Evolutionary conservation across 441 rosid species (phyloP).

Genomic region (Aquilaria agallochum): DNA sequence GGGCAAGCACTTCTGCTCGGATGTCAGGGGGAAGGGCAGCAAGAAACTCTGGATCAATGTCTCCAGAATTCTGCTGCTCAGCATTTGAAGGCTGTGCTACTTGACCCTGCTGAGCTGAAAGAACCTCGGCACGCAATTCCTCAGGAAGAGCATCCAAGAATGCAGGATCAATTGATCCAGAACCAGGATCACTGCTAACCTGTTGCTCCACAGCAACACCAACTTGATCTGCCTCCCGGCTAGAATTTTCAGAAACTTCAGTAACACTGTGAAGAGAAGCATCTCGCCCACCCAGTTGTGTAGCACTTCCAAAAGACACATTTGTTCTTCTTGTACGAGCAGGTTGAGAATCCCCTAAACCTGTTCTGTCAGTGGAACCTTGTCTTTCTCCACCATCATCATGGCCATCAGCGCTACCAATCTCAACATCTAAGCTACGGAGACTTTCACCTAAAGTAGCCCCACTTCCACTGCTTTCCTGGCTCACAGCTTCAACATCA

Average conservation of each 20-base stretch:
- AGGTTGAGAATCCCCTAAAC: conserved; percentile 50
- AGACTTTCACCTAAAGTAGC: conserved; percentile 99
- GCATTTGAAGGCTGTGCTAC: conserved; percentile 77
- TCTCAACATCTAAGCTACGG: conserved; percentile 97
- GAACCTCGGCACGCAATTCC: conserved; percentile 98
- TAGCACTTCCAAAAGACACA: conserved; percentile 53
- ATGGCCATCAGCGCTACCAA: conserved; percentile 99
- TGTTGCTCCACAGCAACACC: conserved; percentile 68
- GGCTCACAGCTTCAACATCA: conserved; percentile 99
- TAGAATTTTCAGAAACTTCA: conserved; percentile 93
- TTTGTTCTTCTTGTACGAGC: conserved; percentile 71
- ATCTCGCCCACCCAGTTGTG: conserved; percentile 69
- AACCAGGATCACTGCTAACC: conserved; percentile 50
- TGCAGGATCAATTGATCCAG: conserved; percentile 95
- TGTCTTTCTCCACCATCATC: conserved; percentile 97
- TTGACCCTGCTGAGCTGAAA: conserved; percentile 91
- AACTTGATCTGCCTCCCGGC: conserved; percentile 89
- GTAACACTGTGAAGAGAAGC: conserved; percentile 86
- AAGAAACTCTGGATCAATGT: conserved; percentile 98
- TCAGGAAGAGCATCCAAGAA: conserved; percentile 99
- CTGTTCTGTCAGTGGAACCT: conserved; percentile 66
- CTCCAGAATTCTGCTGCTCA: conserved; percentile 74
- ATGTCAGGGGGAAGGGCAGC: conserved; percentile 99
- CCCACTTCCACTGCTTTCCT: conserved; percentile 98
- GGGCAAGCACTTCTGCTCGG: conserved; percentile 94